phyloP scores from a whole-genome alignment of 345 rosid genomes.

The Populus nigra region DNA sequence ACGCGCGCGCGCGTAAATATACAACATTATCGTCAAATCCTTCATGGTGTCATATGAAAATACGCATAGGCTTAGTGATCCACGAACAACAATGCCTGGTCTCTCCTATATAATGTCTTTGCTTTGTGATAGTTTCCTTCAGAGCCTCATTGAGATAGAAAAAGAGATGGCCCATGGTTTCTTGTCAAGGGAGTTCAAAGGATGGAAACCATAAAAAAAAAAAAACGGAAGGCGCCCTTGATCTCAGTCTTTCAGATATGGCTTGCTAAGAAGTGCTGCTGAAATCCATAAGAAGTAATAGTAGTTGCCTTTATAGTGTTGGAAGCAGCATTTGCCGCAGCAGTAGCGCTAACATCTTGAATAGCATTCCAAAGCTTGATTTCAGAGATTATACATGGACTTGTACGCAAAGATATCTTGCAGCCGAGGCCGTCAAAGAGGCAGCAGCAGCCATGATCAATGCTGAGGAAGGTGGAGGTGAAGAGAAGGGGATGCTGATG shows the following conservation, averaged over 20 bases:
- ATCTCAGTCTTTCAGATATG: slow-evolving; percentile 28
- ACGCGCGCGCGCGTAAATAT: no score
- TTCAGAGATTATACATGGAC: slow-evolving; percentile 51
- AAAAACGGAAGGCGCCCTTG: slow-evolving; percentile 22
- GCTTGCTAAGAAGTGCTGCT: slow-evolving; percentile 22
- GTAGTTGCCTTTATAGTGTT: not conserved
- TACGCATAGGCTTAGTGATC: not conserved
- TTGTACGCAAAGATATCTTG: slow-evolving; percentile 37
- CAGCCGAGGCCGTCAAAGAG: slow-evolving; percentile 47
- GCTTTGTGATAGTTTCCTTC: slow-evolving; percentile 32
- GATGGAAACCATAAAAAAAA: slow-evolving; percentile 29
- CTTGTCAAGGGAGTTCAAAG: slow-evolving; percentile 11
- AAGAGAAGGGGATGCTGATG: slow-evolving; percentile 40
- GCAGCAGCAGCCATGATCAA: slow-evolving; percentile 32
- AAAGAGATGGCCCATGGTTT: slow-evolving; percentile 18
- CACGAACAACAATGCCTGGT: not conserved
- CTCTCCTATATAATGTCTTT: slow-evolving; percentile 10
- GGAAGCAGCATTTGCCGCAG: slow-evolving; percentile 28
- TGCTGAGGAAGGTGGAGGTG: slow-evolving; percentile 7
- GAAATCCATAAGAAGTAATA: slow-evolving; percentile 37
- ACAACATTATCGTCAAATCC: slow-evolving; percentile 15
- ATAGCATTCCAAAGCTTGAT: slow-evolving; percentile 25
- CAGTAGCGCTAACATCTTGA: slow-evolving; percentile 35
- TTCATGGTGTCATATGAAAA: not conserved
- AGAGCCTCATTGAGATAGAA: slow-evolving; percentile 30